Percentiles rank a stretch among this genome's conserved stretches.
phyloP scores from a whole-genome alignment of 2,329 filamentous ascomycete species.

The Fusarium globosum region DNA sequence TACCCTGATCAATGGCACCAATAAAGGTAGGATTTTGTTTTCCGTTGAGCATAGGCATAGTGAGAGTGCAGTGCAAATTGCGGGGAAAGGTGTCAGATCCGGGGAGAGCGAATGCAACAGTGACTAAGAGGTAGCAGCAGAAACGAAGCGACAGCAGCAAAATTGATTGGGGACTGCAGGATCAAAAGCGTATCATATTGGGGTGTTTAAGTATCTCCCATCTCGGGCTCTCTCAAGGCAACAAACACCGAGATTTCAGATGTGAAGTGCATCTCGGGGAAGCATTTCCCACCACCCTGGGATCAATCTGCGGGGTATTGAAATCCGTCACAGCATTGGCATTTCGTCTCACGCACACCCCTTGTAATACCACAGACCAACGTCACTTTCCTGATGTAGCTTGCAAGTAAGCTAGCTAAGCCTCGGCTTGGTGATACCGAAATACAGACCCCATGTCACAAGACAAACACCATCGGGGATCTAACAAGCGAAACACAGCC shows the following conservation, averaged over 20 bases:
- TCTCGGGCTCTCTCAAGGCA: slow-evolving; percentile 7
- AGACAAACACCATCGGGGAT: slow-evolving; percentile 10
- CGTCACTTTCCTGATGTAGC: slow-evolving; percentile 18
- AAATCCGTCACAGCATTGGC: slow-evolving; percentile 4
- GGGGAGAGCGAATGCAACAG: slow-evolving; percentile 23
- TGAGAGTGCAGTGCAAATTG: slow-evolving; percentile 30
- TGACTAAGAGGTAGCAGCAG: slow-evolving; percentile 6
- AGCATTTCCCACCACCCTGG: slow-evolving; percentile 22
- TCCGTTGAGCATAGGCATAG: slow-evolving; percentile 49
- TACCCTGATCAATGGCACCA: slow-evolving; percentile 83
- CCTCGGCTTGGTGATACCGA: slow-evolving; percentile 34
- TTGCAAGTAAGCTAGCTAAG: neutral
- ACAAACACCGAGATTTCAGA: slow-evolving; percentile 19
- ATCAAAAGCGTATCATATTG: neutral
- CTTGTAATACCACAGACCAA: neutral
- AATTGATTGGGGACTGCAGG: slow-evolving; percentile 14
- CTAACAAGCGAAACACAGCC: slow-evolving; percentile 6
- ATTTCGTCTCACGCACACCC: neutral
- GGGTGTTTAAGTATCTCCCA: slow-evolving; percentile 29
- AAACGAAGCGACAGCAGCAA: neutral
- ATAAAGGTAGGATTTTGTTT: slow-evolving; percentile 62
- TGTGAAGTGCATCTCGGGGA: slow-evolving; percentile 19
- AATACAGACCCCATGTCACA: slow-evolving; percentile 26
- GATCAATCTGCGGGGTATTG: slow-evolving; percentile 26
- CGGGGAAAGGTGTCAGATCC: slow-evolving; percentile 21